Conservation (phyloP, 805 yeast species). For the Candida saitoana region DNA sequence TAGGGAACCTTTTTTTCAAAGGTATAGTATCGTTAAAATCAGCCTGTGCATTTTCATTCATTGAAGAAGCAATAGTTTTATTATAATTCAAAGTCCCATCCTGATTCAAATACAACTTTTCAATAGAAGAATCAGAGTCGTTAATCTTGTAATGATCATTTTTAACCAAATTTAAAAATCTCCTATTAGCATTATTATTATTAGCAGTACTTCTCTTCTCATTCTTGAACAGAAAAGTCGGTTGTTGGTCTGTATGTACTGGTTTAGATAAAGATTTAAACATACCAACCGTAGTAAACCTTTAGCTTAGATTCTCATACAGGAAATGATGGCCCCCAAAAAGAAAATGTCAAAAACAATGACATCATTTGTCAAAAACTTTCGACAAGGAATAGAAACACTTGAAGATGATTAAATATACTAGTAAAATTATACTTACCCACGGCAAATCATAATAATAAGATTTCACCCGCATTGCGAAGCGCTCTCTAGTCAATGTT, state of each 20-base stretch:
- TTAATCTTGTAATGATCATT: background rate
- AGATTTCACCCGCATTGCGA: too few species aligned
- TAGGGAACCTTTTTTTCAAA: conserved; percentile 39
- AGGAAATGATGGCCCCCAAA: background rate
- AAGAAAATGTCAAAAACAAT: background rate
- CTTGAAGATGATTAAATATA: too few species aligned
- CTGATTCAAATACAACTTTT: conserved; percentile 20
- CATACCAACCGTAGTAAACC: background rate
- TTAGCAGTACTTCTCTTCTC: background rate
- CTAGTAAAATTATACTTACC: too few species aligned
- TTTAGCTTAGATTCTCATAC: background rate
- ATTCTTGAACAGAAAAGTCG: background rate
- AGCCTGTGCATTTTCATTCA: conserved; percentile 31
- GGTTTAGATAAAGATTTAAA: conserved; percentile 3
- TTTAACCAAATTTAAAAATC: background rate
- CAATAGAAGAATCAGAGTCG: conserved; percentile 9
- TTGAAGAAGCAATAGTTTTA: conserved; percentile 19
- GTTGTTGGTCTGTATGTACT: background rate
- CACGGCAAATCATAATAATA: too few species aligned
- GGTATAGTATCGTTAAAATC: conserved; percentile 60
- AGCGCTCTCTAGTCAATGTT: too few species aligned
- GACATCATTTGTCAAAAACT: background rate
- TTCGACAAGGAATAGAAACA: background rate
- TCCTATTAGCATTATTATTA: background rate
- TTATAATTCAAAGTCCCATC: conserved; percentile 28